Base-by-base conservation (phyloP, 2,329 filamentous ascomycete species). In the Leptographium radiaticola region DNA sequence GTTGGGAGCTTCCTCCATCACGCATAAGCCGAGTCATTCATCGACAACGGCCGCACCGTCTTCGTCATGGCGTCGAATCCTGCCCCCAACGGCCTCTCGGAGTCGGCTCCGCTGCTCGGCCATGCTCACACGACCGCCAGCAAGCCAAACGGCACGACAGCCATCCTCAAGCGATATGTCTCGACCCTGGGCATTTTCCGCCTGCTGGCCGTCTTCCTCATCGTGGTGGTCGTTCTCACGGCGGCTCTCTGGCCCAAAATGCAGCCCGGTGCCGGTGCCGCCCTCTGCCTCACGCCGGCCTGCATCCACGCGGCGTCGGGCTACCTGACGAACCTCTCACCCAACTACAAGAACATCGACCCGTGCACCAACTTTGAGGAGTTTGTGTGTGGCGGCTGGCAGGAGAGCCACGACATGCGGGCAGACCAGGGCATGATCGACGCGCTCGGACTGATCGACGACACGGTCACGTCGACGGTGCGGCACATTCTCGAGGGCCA, bases 331-430 rank as follows among this genome's bases (percentile, higher is more conserved):
- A 83, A 80, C 56, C 67, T 85, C 15, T 77, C 80, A 16, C 76
- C 80, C 9, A 70, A 63, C 53, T 82, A 85, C 65, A 71, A 77
- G 56, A 66, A 78, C 2, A 69, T 87, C 42, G 81, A 87, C 62
- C 78, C 84, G 1, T 88, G 84, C 60, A 75, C 72, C n/a, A 68
- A 86, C 61, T 48, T 48, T 36, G 45, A 48, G n/a, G 45, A 48
- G 33, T 48, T 18, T 54, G 80, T 81, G 20, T 87, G 84, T 60
- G 82, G 80, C 53, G 83, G 83, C 12, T 87, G 83, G 77, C 71
- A 75, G 52, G 71, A 79, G 25, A 73, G 70, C 11, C 77, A 86
- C 66, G 82, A 86, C 60, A 74, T 87, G 55, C 76, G 83, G 4
- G 69, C 79, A 4, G 84, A 87, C 61, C 77, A 82, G 57, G 74